Base-by-base conservation (phyloP, 345 rosid species). In the Linum usitatissimum region DNA sequence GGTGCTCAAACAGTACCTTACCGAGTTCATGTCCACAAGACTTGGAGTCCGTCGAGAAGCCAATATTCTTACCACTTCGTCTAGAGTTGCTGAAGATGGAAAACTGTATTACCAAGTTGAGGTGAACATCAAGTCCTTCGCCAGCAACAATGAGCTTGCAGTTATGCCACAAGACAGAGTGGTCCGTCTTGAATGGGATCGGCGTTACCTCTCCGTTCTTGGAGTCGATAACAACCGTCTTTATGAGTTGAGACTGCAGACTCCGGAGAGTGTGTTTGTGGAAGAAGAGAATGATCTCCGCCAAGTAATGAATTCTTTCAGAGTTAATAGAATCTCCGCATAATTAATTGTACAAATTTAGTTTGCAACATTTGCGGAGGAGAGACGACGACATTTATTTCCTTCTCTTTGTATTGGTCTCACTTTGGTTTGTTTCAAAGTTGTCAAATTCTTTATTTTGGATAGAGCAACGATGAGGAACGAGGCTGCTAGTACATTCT, bases 11-110 rank as follows among this genome's bases (percentile, higher is more conserved):
- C 94, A 92, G 82, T 89, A 84, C 75, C 76, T 92, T 80, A 92
- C 91, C 18, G 95, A 92, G 82, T 87, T 92, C 73, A 92, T 92
- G 98, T 92, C 98, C 30, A 92, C 98, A 42, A 80, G 98, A 64
- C 90, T 92, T 2, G 95, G 97, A 1, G 96, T 89, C 10, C 75
- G 78, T 79, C 96, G 98, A 0, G 87, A 87, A 64, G 70, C 86
- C 9, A 83, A 77, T 18, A 55, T 92, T 28, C 76, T 87, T 39
- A 78, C 86, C 6, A 83, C 97, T 9, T 87, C 99, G 42, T 84
- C 97, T 0, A 79, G 80, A 70, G 83, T 89, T 51, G 99, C 97
- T 17, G 94, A 92, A 73, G 98, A 92, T 38, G 98, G 98, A 3
- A 89, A 66, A 70, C 81, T 83, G 58, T 92, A 89, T 69, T 92